Evolutionary conservation across 23 red algal genomes (phyloP), one percentile per base, ranked within the genome.

Genomic region (Gracilaria gracilis): DNA sequence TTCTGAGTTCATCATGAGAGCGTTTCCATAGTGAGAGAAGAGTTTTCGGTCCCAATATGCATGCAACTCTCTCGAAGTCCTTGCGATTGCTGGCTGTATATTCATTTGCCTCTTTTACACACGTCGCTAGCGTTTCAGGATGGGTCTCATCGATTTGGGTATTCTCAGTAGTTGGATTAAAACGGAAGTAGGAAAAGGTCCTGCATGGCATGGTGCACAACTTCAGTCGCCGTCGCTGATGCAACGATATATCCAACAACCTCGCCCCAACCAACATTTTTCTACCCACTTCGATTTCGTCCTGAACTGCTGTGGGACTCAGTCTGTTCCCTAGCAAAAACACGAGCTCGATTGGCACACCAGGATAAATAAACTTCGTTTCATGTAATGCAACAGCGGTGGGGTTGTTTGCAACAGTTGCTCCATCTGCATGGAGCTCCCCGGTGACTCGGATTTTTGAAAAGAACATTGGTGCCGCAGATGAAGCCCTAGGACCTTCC

Each of bases 131-230:
- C 38, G 85, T 91, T 27, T 87, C 91, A n/a, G 90, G 61, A 66
- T 85, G 54, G 0, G 90, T 95, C 57, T 99, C 94, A 67, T 99
- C 97, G 75, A 99, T 99, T 67, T 89, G 85, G 39, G 86, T 94
- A 19, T 78, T 70, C 28, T 81, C 83, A 23, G 93, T 99, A 70
- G 73, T 75, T 12, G 97, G 97, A 59, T 99, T 96, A 55, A 95
- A 95, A 2, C 97, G 84, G 81, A 96, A 96, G 86, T 99, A 99
- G 97, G 50, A 99, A 86, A 31, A 99, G 88, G 58, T 99, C 97
- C 31, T 89, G 80, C 83, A 99, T 91, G 14, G 91, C 91, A 49
- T 99, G 90, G 84, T 99, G 97, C 21, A 99, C 94, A 37, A 61
- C 91, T 72, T 99, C 97, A 37, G 97, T 99, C 19, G 93, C 80